These are phyloP conservation scores for Euphrasia arctica DNA, from an alignment of 305 asterid genomes.

Conservation along the genomic window DNA sequence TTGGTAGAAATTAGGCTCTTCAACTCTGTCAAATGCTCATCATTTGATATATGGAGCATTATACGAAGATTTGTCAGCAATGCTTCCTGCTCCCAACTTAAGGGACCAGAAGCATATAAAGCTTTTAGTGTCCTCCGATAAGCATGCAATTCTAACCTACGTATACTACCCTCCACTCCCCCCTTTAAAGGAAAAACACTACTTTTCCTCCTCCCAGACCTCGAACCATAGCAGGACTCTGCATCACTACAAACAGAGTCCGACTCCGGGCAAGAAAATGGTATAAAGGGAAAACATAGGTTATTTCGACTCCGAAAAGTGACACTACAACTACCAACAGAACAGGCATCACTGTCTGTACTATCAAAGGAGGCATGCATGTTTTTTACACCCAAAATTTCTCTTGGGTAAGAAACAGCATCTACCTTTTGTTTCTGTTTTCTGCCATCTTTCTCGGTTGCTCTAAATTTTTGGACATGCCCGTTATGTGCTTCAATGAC, in stretches of 20 bases:
- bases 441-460: constrained; percentile 42
- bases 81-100: constrained; percentile 76
- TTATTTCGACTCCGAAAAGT: constrained; percentile 28
- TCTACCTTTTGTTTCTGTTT: constrained; percentile 59
- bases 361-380: constrained; percentile 38
- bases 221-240: constrained; percentile 48
- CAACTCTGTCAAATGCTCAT: constrained; percentile 75
- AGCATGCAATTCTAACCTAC: constrained; percentile 62
- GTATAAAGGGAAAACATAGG: constrained; percentile 30
- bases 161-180: constrained; percentile 51
- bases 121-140: constrained; percentile 70
- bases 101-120: constrained; percentile 64
- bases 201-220: constrained; percentile 41
- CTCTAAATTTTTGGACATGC: constrained; percentile 42
- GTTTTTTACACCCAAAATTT: constrained; percentile 47
- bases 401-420: constrained; percentile 62
- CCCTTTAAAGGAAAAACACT: constrained; percentile 44
- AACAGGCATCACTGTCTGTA: constrained; percentile 40
- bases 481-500: constrained; percentile 40
- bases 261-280: constrained; percentile 36
- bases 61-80: constrained; percentile 69
- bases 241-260: constrained; percentile 69
- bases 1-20: constrained; percentile 51
- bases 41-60: constrained; percentile 68
- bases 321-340: constrained; percentile 69